Conservation (phyloP, 2,329 filamentous ascomycete species). For the Penicillium oxalicum region DNA sequence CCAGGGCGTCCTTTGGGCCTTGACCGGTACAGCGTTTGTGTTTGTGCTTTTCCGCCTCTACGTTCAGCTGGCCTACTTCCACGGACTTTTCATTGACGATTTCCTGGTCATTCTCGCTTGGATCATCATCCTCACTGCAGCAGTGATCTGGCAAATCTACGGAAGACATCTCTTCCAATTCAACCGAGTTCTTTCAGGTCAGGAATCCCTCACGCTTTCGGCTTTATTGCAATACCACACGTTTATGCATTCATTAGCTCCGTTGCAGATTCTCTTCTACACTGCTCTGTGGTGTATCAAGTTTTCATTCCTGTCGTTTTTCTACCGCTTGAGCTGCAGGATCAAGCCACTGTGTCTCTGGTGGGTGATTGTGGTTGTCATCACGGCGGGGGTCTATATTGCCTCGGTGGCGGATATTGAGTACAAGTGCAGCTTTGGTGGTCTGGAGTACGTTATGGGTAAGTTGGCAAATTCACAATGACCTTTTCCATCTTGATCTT, state of each 20-base stretch:
- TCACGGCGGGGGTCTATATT: conserved; percentile 9
- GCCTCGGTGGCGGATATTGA: conserved; percentile 13
- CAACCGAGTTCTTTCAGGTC: conserved; percentile 7
- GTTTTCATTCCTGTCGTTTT: conserved; percentile 16
- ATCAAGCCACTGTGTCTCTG: conserved; percentile 11
- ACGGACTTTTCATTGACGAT: conserved; percentile 14
- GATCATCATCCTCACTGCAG: conserved; percentile 12
- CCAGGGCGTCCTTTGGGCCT: conserved; percentile 10
- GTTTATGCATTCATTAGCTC: conserved; percentile 11
- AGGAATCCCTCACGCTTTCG: conserved; percentile 1
- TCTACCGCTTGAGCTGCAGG: conserved; percentile 13
- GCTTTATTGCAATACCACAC: conserved; percentile 5
- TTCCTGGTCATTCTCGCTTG: conserved; percentile 11
- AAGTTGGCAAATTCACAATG: neutral
- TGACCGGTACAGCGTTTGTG: conserved; percentile 8
- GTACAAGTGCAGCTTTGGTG: conserved; percentile 13
- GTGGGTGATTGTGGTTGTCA: conserved; percentile 14
- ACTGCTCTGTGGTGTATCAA: conserved; percentile 14
- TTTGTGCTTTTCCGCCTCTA: conserved; percentile 10
- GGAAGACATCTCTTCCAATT: conserved; percentile 9
- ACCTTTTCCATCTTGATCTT: neutral
- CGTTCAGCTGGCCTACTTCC: conserved; percentile 9
- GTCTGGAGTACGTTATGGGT: conserved; percentile 12
- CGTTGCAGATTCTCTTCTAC: conserved; percentile 15
- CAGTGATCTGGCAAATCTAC: conserved; percentile 15